These are phyloP conservation scores for Ustilago shanxiensis DNA, from an alignment of 1,284 basidiomycete species.

Conservation along the genomic window DNA sequence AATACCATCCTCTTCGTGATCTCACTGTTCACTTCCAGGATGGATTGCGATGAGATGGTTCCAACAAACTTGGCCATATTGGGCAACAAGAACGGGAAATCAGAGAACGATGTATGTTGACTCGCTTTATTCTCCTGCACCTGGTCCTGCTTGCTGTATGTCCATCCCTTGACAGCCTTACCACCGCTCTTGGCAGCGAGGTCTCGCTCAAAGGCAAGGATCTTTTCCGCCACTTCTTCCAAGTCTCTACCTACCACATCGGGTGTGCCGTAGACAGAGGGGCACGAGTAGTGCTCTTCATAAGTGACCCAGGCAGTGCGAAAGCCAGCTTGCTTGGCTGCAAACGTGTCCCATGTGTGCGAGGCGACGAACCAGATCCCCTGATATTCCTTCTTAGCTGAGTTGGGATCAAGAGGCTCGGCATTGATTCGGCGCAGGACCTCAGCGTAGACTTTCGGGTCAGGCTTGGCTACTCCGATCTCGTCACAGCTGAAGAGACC, in stretches of 20 bases:
- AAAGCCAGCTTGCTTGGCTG: slow-evolving; percentile 54
- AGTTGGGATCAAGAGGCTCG: slow-evolving; percentile 29
- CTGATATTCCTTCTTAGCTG: slow-evolving; percentile 39
- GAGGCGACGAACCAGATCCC: slow-evolving; percentile 62
- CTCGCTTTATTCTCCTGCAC: slow-evolving; percentile 24
- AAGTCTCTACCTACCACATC: slow-evolving; percentile 56
- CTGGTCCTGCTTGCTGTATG: slow-evolving; percentile 31
- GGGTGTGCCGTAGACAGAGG: slow-evolving; percentile 54
- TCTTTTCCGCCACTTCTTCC: slow-evolving; percentile 52
- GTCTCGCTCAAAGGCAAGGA: slow-evolving; percentile 51
- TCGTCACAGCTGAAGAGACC: slow-evolving; percentile 64
- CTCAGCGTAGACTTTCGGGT: slow-evolving; percentile 55
- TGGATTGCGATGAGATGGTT: slow-evolving; percentile 26
- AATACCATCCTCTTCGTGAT: slow-evolving; percentile 31
- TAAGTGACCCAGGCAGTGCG: slow-evolving; percentile 62
- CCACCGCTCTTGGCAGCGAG: slow-evolving; percentile 4
- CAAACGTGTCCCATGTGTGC: slow-evolving; percentile 57
- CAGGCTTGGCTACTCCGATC: slow-evolving; percentile 59
- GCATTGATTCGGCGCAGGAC: slow-evolving; percentile 38
- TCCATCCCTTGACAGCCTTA: slow-evolving; percentile 24
- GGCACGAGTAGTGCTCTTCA: slow-evolving; percentile 56
- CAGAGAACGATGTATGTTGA: slow-evolving; percentile 59
- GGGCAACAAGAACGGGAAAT: slow-evolving; percentile 61
- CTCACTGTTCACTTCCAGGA: slow-evolving; percentile 34
- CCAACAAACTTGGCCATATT: slow-evolving; percentile 46